phyloP scores from a whole-genome alignment of 1,284 basidiomycete species.

The Mycocalia duriaeana region DNA sequence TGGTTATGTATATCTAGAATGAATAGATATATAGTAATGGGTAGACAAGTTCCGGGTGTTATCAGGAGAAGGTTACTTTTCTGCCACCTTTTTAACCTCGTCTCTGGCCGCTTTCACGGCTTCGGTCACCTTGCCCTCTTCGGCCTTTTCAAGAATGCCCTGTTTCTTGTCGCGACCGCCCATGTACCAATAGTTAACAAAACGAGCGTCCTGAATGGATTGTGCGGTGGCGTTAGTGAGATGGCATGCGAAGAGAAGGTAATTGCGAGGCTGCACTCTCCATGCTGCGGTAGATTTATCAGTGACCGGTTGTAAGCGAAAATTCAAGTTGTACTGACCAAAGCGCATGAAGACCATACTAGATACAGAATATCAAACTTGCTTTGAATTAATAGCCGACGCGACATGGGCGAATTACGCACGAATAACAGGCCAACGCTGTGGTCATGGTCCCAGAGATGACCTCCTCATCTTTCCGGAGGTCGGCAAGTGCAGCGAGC shows the following conservation, averaged over 20 bases:
- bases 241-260: constrained; percentile 91
- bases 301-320: too few relatives aligned
- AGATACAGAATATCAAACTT: constrained; percentile 9
- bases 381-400: too few relatives aligned
- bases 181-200: constrained; percentile 84
- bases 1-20: constrained; percentile 14
- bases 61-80: constrained; percentile 15
- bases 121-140: constrained; percentile 42
- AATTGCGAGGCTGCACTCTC: constrained; percentile 92
- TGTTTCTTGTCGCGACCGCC: constrained; percentile 72
- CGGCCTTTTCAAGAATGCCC: constrained; percentile 28
- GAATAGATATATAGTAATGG: constrained; percentile 11
- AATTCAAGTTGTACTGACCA: constrained; percentile 41
- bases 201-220: constrained; percentile 75
- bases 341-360: constrained; percentile 95
- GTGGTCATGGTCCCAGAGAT: constrained; percentile 96
- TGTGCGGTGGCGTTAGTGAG: constrained; percentile 88
- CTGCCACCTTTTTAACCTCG: constrained; percentile 34
- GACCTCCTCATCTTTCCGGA: constrained; percentile 89
- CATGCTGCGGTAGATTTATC: constrained; percentile 60
- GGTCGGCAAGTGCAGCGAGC: constrained; percentile 84
- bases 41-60: constrained; percentile 5
- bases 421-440: constrained; percentile 88
- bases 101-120: constrained; percentile 38
- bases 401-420: too few relatives aligned